These are phyloP conservation scores for Pyricularia pennisetigena DNA, from an alignment of 2,329 filamentous ascomycete genomes.

Conservation along the genomic window DNA sequence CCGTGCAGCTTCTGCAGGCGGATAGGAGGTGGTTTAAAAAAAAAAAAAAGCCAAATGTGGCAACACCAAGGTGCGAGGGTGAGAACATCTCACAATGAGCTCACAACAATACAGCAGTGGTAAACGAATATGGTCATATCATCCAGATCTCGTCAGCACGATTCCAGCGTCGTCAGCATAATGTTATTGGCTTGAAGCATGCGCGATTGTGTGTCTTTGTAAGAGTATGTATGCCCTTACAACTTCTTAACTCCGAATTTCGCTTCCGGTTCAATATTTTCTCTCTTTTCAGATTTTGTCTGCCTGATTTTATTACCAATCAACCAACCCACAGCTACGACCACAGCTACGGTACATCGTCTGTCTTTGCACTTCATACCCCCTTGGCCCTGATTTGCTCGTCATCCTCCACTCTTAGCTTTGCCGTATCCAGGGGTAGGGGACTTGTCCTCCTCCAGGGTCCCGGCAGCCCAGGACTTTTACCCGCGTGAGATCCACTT, in stretches of 20 bases:
- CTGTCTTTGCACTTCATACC: neutral
- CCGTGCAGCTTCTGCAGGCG: neutral
- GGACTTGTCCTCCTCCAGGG: neutral
- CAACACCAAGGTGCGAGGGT: neutral
- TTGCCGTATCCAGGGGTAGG: neutral
- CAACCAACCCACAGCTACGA: no score
- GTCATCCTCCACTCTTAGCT: neutral
- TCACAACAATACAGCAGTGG: neutral
- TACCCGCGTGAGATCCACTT: neutral
- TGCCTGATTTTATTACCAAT: neutral
- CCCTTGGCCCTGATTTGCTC: neutral
- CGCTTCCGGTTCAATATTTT: neutral
- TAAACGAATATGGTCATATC: neutral
- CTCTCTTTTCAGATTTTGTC: neutral
- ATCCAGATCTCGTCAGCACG: neutral
- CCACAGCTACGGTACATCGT: neutral
- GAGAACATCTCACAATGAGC: no score
- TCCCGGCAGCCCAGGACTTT: neutral
- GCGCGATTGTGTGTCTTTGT: no score
- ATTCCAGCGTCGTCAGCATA: neutral
- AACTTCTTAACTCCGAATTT: neutral
- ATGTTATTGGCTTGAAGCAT: neutral
- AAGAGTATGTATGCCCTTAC: neutral
- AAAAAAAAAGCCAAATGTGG: neutral
- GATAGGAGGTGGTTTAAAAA: neutral